Base-by-base conservation (phyloP, 2,329 filamentous ascomycete genomes). In the Neonectria magnoliae region DNA sequence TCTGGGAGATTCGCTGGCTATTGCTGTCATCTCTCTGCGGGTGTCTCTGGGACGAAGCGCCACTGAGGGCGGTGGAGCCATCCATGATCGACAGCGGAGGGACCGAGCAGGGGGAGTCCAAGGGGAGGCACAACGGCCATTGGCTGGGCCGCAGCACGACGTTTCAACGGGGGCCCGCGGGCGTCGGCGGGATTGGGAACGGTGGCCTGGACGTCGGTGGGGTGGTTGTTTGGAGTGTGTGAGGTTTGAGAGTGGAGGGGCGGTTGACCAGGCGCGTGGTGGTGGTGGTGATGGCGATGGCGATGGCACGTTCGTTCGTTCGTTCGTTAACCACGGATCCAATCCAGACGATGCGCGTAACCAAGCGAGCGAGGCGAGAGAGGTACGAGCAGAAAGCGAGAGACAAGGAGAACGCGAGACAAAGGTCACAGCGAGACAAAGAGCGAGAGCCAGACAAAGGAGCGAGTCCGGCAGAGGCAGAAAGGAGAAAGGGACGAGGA, bases 1-100 rank as follows among this genome's bases (percentile, higher is more conserved):
- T n/a, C 36, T 38, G 36, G 14, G 36, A 13, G 14, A n/a, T 16
- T n/a, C 36, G 14, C 36, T 62, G 52, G 22, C n/a, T 25, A 25
- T 5, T 25, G 25, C 25, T 11, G 22, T 48, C 42, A 27, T 22
- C 27, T 51, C 48, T 50, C 47, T 31, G 45, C 60, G 47, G 33
- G 33, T 59, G 67, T 61, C 59, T 67, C 64, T 55, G 38, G 57
- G 61, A 53, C 42, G 47, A 62, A 47, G 60, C 63, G 27, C 68
- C 68, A 62, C 47, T 55, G 60, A 68, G 62, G 59, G 55, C 14
- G 45, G 71, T 69, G 68, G 71, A 65, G 57, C 65, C 60, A 54
- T 65, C 54, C 61, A 72, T 72, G 44, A 64, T 70, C 64, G 56
- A 64, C 61, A 47, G 53, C 33, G 44, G 52, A 57, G 45, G 9